phyloP scores from a whole-genome alignment of 2,329 filamentous ascomycete genomes.

The Rhynchosporium secalis region DNA sequence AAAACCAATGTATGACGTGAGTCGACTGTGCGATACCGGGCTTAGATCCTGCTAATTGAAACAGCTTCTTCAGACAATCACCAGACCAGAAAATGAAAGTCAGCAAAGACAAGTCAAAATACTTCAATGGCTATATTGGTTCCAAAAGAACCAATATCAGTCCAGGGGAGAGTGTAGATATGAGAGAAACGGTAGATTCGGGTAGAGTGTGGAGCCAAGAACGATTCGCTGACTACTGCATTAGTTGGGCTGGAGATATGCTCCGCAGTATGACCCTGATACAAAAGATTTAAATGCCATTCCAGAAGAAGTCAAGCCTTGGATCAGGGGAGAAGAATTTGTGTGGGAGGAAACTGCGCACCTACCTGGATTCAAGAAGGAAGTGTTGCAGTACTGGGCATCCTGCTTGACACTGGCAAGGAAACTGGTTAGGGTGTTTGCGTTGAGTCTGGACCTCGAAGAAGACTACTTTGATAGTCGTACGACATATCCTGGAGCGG shows the following conservation, averaged over 20 bases:
- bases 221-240: conserved; percentile 39
- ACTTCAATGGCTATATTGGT: conserved; percentile 49
- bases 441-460: conserved; percentile 53
- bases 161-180: conserved; percentile 50
- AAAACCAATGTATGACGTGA: conserved; percentile 35
- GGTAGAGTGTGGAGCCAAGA: not conserved
- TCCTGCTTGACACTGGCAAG: conserved; percentile 52
- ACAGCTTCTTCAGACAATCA: conserved; percentile 52
- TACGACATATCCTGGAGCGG: conserved; percentile 51
- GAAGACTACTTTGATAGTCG: conserved; percentile 57
- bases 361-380: conserved; percentile 50
- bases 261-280: conserved; percentile 52
- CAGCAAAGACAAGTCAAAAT: conserved; percentile 41
- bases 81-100: conserved; percentile 46
- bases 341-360: conserved; percentile 53
- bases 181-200: conserved; percentile 46
- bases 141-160: conserved; percentile 49
- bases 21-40: conserved; percentile 4
- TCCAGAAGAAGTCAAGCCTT: conserved; percentile 45
- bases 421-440: conserved; percentile 53
- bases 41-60: conserved; percentile 11
- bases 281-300: conserved; percentile 44
- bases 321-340: conserved; percentile 50
- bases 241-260: conserved; percentile 49
- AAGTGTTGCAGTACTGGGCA: conserved; percentile 49